Percentiles rank a stretch among this genome's conserved stretches.
These are phyloP conservation scores for Aspergillus aculeatus DNA, from an alignment of 2,329 filamentous ascomycete genomes.

Conservation along the genomic window DNA sequence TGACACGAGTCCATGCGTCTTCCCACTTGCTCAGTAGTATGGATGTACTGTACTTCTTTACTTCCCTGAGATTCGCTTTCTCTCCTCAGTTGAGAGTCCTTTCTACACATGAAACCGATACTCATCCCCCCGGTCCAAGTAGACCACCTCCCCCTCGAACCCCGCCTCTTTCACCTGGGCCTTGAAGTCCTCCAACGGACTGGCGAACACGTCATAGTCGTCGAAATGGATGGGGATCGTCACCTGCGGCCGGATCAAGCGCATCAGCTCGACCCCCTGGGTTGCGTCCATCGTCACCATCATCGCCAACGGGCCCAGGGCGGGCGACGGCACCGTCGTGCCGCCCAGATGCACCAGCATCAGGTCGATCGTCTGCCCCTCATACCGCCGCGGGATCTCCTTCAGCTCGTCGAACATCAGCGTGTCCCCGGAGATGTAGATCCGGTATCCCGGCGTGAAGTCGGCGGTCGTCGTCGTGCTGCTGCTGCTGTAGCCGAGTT, in stretches of 20 bases:
- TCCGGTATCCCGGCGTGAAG: constrained; percentile 54
- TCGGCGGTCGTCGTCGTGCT: constrained; percentile 3
- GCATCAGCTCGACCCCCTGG: constrained; percentile 61
- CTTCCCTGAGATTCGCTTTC: background rate
- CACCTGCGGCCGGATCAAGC: constrained; percentile 59
- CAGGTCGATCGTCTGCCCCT: constrained; percentile 57
- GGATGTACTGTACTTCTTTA: no score
- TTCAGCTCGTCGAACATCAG: constrained; percentile 62
- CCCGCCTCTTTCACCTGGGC: constrained; percentile 55
- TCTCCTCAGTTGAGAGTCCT: background rate
- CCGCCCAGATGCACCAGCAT: constrained; percentile 68
- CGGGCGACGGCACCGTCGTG: constrained; percentile 62
- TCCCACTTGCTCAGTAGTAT: background rate
- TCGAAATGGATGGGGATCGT: constrained; percentile 66
- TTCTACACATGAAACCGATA: constrained; percentile 53
- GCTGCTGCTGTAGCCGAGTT: constrained; percentile 52
- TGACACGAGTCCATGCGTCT: background rate
- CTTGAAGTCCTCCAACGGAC: constrained; percentile 60
- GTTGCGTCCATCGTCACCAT: constrained; percentile 70
- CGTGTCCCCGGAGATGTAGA: constrained; percentile 68
- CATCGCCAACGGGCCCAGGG: constrained; percentile 61
- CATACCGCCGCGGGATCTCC: constrained; percentile 58
- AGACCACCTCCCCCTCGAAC: constrained; percentile 55
- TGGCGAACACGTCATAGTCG: constrained; percentile 63
- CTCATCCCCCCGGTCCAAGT: constrained; percentile 59